Evolutionary conservation across 495 filamentous ascomycete species (phyloP).

Genomic region (Trichoderma erinaceum): DNA sequence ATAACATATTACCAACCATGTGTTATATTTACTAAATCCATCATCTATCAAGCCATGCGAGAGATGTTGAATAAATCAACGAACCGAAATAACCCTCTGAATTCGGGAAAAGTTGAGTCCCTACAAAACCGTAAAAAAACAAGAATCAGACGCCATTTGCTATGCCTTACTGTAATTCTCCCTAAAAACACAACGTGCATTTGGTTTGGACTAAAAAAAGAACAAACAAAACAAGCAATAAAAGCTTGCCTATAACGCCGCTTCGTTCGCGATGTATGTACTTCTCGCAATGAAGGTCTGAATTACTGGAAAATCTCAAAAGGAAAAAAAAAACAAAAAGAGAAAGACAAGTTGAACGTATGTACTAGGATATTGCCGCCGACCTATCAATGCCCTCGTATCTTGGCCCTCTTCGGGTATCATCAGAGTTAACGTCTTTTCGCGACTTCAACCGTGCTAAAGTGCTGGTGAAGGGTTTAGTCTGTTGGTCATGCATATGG

Average conservation of each 20-base stretch:
- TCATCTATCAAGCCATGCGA: neutral
- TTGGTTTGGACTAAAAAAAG: neutral
- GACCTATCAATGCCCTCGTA: constrained; percentile 4
- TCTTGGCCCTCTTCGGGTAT: neutral
- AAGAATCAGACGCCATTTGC: neutral
- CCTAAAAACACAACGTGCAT: neutral
- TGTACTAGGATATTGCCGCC: neutral
- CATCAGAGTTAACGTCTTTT: neutral
- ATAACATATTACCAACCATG: too few relatives aligned
- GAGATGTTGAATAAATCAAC: neutral
- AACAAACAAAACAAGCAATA: neutral
- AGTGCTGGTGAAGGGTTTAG: neutral
- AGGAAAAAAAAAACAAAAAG: neutral
- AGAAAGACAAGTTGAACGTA: neutral
- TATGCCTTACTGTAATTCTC: neutral
- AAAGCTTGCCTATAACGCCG: neutral
- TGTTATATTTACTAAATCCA: too few relatives aligned
- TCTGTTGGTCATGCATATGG: neutral
- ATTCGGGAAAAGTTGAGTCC: neutral
- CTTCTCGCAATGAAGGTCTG: neutral
- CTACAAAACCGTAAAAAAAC: neutral
- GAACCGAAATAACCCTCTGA: neutral
- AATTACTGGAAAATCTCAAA: neutral
- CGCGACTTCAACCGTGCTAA: neutral
- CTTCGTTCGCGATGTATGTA: neutral